Percentiles rank a stretch among this genome's conserved stretches.
Conservation (phyloP, 192 early-diverging fungal genomes). For the Umbelopsis isabellina region DNA sequence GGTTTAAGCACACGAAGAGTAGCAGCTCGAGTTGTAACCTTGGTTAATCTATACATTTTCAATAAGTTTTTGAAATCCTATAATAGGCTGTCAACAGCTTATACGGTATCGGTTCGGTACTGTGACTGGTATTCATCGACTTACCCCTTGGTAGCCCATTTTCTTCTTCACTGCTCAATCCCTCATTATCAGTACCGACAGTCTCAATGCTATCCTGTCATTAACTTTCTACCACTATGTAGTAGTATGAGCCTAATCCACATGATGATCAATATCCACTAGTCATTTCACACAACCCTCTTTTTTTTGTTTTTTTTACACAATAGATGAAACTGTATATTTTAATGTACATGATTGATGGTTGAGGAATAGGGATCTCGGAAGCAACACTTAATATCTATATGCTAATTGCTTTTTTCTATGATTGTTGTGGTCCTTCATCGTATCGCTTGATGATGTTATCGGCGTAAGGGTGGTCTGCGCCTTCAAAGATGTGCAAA, state of each 20-base stretch:
- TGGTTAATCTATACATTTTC: constrained; percentile 10
- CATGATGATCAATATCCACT: no score
- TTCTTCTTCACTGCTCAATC: no score
- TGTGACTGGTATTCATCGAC: not conserved
- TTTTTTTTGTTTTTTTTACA: no score
- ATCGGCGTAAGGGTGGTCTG: constrained; percentile 81
- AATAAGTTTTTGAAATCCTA: not conserved
- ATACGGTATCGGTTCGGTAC: not conserved
- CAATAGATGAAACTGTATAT: no score
- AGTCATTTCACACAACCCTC: no score
- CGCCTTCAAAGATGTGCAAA: constrained; percentile 82
- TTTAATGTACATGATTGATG: not conserved
- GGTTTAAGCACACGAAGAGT: not conserved
- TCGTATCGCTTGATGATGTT: constrained; percentile 88
- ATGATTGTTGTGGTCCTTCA: constrained; percentile 14
- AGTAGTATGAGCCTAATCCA: not conserved
- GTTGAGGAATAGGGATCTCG: constrained; percentile 2
- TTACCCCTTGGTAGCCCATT: no score
- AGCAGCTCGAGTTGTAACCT: not conserved
- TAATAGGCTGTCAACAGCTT: not conserved
- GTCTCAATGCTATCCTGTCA: not conserved
- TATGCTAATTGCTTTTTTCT: not conserved
- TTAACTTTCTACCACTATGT: not conserved
- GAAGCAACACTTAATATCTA: not conserved
- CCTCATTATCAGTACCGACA: no score